phyloP scores from a whole-genome alignment of 257 asterid genomes.

The Linderniella brevidens region DNA sequence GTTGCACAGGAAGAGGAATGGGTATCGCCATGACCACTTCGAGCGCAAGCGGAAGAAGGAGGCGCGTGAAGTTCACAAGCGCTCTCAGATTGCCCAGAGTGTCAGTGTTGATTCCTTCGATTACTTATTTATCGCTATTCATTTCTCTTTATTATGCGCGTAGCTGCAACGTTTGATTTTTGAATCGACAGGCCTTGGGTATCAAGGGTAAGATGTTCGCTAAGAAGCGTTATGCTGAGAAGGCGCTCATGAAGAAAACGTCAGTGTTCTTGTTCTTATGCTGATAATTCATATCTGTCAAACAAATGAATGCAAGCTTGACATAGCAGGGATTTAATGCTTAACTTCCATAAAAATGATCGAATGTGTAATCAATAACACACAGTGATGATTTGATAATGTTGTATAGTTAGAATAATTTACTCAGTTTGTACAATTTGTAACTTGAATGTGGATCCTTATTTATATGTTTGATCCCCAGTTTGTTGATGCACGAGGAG shows the following conservation, averaged over 20 bases:
- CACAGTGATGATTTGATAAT: background rate
- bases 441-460: background rate
- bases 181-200: constrained; percentile 58
- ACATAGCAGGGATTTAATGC: background rate
- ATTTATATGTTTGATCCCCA: constrained; percentile 13
- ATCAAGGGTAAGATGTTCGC: constrained; percentile 82
- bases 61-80: constrained; percentile 92
- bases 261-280: constrained; percentile 24
- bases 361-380: no score
- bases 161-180: background rate
- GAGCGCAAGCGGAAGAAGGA: constrained; percentile 94
- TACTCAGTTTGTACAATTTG: background rate
- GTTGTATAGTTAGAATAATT: background rate
- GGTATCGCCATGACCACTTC: constrained; percentile 78
- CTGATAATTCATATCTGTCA: background rate
- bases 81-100: constrained; percentile 58
- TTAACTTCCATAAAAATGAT: no score
- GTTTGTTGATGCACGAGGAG: constrained; percentile 87
- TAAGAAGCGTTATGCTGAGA: constrained; percentile 81
- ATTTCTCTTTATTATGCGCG: background rate
- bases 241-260: constrained; percentile 93
- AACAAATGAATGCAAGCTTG: background rate
- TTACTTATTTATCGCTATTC: background rate
- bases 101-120: constrained; percentile 14
- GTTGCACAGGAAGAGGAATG: constrained; percentile 69